Percentiles rank a stretch among this genome's conserved stretches.
phyloP scores from a whole-genome alignment of 768 basidiomycete species.

The Mycena polygramma region DNA sequence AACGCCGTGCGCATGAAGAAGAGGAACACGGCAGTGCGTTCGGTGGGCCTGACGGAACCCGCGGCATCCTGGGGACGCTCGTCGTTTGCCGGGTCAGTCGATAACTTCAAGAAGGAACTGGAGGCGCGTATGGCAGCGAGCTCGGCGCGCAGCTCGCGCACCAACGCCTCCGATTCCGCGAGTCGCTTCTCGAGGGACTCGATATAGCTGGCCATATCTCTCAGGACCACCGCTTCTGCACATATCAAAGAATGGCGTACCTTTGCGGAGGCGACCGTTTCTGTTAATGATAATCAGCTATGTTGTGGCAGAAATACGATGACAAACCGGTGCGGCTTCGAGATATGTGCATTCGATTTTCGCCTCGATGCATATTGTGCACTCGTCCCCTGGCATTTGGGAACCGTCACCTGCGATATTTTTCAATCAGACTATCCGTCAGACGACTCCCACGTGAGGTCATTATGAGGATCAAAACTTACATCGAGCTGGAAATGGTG shows the following conservation, averaged over 20 bases:
- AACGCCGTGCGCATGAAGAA: conserved; percentile 21
- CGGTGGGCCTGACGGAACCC: not conserved
- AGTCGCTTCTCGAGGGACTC: conserved; percentile 23
- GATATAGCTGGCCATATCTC: conserved; percentile 3
- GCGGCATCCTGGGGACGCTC: too few species aligned
- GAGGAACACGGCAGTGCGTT: conserved; percentile 16
- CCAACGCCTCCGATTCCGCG: conserved; percentile 14
- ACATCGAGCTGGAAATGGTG: not conserved
- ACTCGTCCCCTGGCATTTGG: not conserved
- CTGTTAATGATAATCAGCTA: too few species aligned
- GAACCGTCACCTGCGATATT: not conserved
- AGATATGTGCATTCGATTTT: conserved; percentile 14
- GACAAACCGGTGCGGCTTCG: not conserved
- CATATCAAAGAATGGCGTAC: too few species aligned
- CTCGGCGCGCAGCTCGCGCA: conserved; percentile 19
- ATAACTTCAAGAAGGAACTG: too few species aligned
- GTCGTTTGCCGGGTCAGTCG: too few species aligned
- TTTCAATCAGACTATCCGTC: too few species aligned
- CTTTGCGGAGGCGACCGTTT: too few species aligned
- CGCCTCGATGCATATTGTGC: conserved; percentile 1
- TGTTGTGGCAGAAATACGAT: too few species aligned
- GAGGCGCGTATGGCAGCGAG: conserved; percentile 13
- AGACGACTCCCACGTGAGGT: too few species aligned
- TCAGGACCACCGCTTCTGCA: too few species aligned
- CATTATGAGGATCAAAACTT: not conserved